These are phyloP conservation scores for Deinandra increscens DNA, from an alignment of 129 eudicot species.

Conservation along the genomic window DNA sequence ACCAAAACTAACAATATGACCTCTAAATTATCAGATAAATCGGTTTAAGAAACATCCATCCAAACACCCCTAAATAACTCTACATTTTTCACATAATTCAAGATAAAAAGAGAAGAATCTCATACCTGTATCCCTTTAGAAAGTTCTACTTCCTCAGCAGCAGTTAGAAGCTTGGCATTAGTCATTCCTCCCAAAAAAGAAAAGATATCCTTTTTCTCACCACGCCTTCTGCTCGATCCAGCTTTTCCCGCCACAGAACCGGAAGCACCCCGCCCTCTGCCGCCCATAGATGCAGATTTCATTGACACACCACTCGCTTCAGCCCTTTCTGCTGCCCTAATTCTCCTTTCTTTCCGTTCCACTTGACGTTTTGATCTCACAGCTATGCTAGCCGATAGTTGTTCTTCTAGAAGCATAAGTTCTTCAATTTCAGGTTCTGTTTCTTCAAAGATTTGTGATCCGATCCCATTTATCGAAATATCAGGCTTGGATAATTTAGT, in stretches of 20 bases:
- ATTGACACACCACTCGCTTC: conserved; percentile 58
- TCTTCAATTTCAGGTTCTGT: conserved; percentile 65
- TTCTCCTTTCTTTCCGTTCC: conserved; percentile 73
- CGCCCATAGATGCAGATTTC: conserved; percentile 37
- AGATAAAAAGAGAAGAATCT: background rate
- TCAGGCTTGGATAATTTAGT: conserved; percentile 33
- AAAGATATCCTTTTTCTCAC: conserved; percentile 70
- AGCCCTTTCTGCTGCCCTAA: conserved; percentile 70
- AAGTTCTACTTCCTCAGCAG: conserved; percentile 70
- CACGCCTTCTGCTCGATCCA: conserved; percentile 50
- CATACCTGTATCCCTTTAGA: conserved; percentile 89
- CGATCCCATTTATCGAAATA: conserved; percentile 21
- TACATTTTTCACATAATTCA: background rate
- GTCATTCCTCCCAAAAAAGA: conserved; percentile 72
- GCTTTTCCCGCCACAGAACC: conserved; percentile 51
- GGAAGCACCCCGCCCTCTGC: conserved; percentile 38
- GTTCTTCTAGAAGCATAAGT: conserved; percentile 60
- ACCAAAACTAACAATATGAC: too few species aligned
- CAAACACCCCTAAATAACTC: background rate
- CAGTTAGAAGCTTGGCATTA: conserved; percentile 69
- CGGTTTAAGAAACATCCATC: background rate
- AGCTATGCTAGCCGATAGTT: conserved; percentile 52
- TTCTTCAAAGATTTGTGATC: conserved; percentile 33
- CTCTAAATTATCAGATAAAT: background rate
- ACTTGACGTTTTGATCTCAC: conserved; percentile 82